A percentile compares a stretch with the other conserved stretches of the same genome.
Evolutionary conservation across 345 rosid species (phyloP).

Genomic region (Brassica incana): DNA sequence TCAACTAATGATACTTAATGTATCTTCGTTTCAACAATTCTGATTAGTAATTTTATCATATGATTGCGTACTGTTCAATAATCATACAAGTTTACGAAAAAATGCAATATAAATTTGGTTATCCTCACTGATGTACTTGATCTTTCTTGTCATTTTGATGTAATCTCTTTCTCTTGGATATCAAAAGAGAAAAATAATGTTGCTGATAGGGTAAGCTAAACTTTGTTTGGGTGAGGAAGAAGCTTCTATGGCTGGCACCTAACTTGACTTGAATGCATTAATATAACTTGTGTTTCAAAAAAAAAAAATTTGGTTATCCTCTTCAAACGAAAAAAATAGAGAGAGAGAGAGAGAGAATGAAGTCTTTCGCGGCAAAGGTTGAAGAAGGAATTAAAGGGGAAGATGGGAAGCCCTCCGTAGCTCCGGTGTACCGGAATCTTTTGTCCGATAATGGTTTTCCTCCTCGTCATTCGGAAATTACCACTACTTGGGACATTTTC

Average conservation of each 20-base stretch:
- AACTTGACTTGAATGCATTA: too few species aligned
- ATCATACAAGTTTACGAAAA: not conserved
- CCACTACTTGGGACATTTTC: slow-evolving; percentile 85
- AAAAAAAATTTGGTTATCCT: not conserved
- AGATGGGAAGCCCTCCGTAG: slow-evolving; percentile 77
- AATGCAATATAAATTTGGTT: not conserved
- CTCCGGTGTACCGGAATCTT: slow-evolving; percentile 79
- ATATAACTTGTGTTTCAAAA: too few species aligned
- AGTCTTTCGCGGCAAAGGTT: slow-evolving; percentile 69
- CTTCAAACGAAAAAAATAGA: not conserved
- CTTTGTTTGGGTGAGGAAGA: too few species aligned
- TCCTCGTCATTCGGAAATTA: slow-evolving; percentile 48
- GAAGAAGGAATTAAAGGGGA: slow-evolving; percentile 74
- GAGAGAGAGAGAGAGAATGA: slow-evolving; percentile 40
- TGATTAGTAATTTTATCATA: not conserved
- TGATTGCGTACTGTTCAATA: not conserved
- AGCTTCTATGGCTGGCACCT: too few species aligned
- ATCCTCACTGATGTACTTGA: too few species aligned
- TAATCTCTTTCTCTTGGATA: too few species aligned
- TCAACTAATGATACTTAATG: slow-evolving; percentile 3
- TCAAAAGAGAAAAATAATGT: too few species aligned
- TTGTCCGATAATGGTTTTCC: slow-evolving; percentile 67
- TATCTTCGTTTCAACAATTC: slow-evolving; percentile 14
- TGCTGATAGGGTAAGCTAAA: too few species aligned
- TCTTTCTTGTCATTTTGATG: too few species aligned